Base-by-base conservation (phyloP, 163 green algal species). In the Scenedesmus sp. region DNA sequence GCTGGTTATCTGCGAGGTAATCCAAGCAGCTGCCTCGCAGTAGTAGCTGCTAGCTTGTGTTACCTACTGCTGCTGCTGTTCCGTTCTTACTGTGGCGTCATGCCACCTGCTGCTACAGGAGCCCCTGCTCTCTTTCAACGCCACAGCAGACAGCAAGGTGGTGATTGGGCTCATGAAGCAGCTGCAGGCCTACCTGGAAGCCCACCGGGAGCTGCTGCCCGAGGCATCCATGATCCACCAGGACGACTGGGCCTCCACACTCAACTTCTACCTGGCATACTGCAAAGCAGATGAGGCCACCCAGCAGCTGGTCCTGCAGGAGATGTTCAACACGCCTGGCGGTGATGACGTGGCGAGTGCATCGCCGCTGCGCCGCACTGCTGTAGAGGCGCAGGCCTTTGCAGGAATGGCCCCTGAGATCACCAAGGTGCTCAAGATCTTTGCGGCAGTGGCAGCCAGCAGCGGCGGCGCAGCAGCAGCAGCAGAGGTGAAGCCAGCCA, bases 231-330 rank as follows among this genome's bases (percentile, higher is more conserved):
- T 66, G 20, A 77, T 91, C 34, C 70, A 91, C 55, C 8, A 46
- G 15, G 59, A 64, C 15, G 87, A 91, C 87, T 91, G 87, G 87
- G 52, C 46, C 3, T 60, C 55, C 18, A n/a, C 73, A 6, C 10
- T 74, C 23, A 62, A 46, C 55, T 74, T 91, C 87, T 91, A 91
- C 73, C 54, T 91, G 5, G 18, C 57, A 4, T 91, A 81, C 87
- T 91, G 87, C 73, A 60, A 62, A 6, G 87, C 87, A 2, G 23
- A 34, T 23, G 23, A 60, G 12, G 55, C 15, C 13, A 20, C 74
- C 23, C 87, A 86, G 87, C 12, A 91, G 55, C 54, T 60, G 20
- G 87, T 91, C 9, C 87, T 91, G 73, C 18, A 70, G 46, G 87
- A 91, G 9, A 91, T 91, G 70, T 84, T 84, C 54, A 70, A 57